Evolutionary conservation across 805 yeast species (phyloP), one percentile per base, ranked within the genome.

Genomic region (Maudiozyma bulderi): DNA sequence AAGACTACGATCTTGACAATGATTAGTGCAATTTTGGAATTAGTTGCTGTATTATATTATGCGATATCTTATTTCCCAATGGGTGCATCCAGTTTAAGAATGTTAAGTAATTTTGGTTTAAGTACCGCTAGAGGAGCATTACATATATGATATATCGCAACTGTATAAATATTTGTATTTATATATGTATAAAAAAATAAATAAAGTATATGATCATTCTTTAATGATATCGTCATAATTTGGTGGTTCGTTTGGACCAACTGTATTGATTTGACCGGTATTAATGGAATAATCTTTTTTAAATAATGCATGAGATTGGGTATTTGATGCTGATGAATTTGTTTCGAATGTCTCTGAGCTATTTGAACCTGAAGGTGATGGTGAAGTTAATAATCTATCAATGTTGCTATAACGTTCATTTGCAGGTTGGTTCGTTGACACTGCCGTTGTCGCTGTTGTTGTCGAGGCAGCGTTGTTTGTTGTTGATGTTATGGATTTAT

Each of bases 11-110:
- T 93, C 6, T 68, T 89, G 46, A 88, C 98, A 0, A 67, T 93
- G 9, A 61, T 88, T 10, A 80, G 88, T 33, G 84, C 93, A 41
- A 66, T 84, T 2, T 66, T 86, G 9, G 97, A 93, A 65, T 71
- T 90, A 8, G 66, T 93, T 49, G 91, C 96, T 1, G 89, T 93
- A n/a, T 59, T 88, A 5, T 90, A 90, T 73, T 93, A 93, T 65
- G 82, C 93, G 0, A 74, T 91, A 40, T 86, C 95, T 59, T 93
- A 93, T 66, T 91, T 93, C 75, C 99, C 99, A 11, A 85, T 90
- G 70, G 99, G 99, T 10, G 86, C 91, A 1, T 84, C 85, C 52
- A 84, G 95, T 2, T 59, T 82, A 45, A 68, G 76, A 52, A 71
- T 80, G 64, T 74, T 83, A 1, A 71, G 80, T 13, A 67, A 78